Base-by-base conservation (phyloP, 768 basidiomycete genomes). In the Lactifluus hygrophoroides region DNA sequence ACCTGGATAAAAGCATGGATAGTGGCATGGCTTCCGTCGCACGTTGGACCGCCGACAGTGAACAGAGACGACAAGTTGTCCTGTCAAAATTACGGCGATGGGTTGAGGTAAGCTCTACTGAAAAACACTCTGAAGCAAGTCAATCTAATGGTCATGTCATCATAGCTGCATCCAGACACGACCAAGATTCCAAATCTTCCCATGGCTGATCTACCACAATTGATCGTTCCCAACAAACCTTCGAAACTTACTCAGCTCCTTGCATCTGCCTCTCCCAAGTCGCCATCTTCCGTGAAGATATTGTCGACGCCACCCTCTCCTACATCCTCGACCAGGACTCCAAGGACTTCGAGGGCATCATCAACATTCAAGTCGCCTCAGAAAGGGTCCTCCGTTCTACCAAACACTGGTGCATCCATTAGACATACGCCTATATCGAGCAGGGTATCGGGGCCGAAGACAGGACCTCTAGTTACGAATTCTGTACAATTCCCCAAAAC, bases 11-110 rank as follows among this genome's bases (percentile, higher is more conserved):
- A 71, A 83, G 80, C 65, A 84, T 88, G 84, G 75, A 75, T 21
- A 82, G 80, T 45, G 88, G 90, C n/a, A 91, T 92, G 86, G 88
- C 88, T 37, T 87, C 90, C 28, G 87, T 93, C 44, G 90, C 90
- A 52, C 81, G 88, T 56, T 93, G 90, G 90, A 90, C 90, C 3
- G 81, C 86, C 28, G 82, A 76, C 44, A 72, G 79, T 37, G 86
- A 88, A 54, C 72, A 71, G 34, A 80, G 90, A 54, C 80, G 83
- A 54, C 71, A 75, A 54, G 73, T 80, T 53, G 77, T 91, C 62
- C 74, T 74, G 25, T 61, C 68, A 17, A 92, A 88, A 66, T 71
- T 93, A 32, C 72, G 80, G 40, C 67, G 71, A 42, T 93, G 90
- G 90, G 69, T 72, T 3, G 71, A 83, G 73, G 89, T 86, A 66